Evolutionary conservation across 495 filamentous ascomycete genomes (phyloP).

Genomic region (Hyaloscypha hepaticicola): DNA sequence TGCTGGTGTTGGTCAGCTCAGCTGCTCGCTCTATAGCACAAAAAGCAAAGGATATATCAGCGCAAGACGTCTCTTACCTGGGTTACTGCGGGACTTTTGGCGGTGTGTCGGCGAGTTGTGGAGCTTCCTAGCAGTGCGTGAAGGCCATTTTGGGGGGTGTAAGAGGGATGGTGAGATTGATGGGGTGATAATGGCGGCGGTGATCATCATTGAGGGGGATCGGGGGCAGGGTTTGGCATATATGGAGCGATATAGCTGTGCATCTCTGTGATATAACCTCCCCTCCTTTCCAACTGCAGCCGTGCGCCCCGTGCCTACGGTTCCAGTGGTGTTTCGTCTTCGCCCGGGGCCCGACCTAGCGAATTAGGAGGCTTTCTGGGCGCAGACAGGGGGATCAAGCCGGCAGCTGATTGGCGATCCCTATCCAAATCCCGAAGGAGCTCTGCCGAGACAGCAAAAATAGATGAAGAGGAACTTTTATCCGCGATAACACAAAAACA

Average conservation of each 20-base stretch:
- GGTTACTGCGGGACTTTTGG: neutral
- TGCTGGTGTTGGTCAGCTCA: slow-evolving; percentile 16
- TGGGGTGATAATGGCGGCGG: slow-evolving; percentile 3
- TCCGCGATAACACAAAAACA: neutral
- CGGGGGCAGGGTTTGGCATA: slow-evolving; percentile 19
- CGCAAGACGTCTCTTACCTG: slow-evolving; percentile 8
- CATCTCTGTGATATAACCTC: neutral
- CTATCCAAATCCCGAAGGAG: neutral
- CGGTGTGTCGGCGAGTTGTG: slow-evolving; percentile 19
- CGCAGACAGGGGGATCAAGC: neutral
- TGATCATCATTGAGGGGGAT: slow-evolving; percentile 13
- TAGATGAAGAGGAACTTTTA: neutral
- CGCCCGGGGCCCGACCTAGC: neutral
- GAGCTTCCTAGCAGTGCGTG: slow-evolving; percentile 14
- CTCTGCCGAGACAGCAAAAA: neutral
- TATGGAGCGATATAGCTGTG: slow-evolving; percentile 12
- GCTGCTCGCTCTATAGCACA: neutral
- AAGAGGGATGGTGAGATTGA: slow-evolving; percentile 5
- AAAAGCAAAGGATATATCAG: slow-evolving; percentile 19
- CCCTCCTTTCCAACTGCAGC: neutral
- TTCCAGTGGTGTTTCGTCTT: slow-evolving; percentile 23
- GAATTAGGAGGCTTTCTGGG: neutral
- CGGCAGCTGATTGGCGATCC: neutral
- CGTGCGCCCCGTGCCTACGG: neutral
- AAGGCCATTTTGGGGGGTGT: slow-evolving; percentile 3